Evolutionary conservation across 345 rosid genomes (phyloP).

Genomic region (Heritiera littoralis): DNA sequence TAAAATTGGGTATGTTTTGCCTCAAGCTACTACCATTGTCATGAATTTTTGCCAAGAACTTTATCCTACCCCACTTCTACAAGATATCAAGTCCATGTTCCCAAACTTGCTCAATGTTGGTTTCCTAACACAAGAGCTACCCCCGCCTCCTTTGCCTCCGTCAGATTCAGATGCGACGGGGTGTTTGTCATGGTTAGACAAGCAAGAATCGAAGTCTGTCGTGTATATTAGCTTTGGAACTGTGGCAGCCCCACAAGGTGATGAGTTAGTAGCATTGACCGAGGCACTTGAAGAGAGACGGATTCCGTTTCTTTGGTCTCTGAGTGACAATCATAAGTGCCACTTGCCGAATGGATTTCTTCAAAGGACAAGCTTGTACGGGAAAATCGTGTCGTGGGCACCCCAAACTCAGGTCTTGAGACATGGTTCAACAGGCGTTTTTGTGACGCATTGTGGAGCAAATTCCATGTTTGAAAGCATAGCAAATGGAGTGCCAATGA

Average conservation of each 20-base stretch:
- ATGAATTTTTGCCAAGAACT: slow-evolving; percentile 57
- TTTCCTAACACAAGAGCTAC: slow-evolving; percentile 26
- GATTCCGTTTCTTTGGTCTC: slow-evolving; percentile 58
- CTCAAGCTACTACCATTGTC: slow-evolving; percentile 43
- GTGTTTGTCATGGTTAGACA: slow-evolving; percentile 55
- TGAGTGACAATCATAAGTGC: slow-evolving; percentile 25
- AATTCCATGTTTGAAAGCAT: slow-evolving; percentile 57
- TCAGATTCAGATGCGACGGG: slow-evolving; percentile 36
- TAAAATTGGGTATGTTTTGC: slow-evolving; percentile 37
- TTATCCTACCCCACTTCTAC: slow-evolving; percentile 31
- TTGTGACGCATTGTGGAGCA: slow-evolving; percentile 54
- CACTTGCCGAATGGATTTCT: slow-evolving; percentile 42
- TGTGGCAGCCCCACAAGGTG: slow-evolving; percentile 30
- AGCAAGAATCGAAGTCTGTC: slow-evolving; percentile 35
- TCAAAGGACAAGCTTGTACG: slow-evolving; percentile 37
- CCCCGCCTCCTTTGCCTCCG: neutral
- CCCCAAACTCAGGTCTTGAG: slow-evolving; percentile 53
- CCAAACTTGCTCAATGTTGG: slow-evolving; percentile 43
- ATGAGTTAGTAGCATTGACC: slow-evolving; percentile 51
- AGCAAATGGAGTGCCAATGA: slow-evolving; percentile 56
- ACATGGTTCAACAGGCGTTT: slow-evolving; percentile 45
- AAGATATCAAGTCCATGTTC: slow-evolving; percentile 40
- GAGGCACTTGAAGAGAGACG: slow-evolving; percentile 47
- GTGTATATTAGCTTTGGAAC: slow-evolving; percentile 65
- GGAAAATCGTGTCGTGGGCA: slow-evolving; percentile 56